Conservation (phyloP, 106 monocot species). For the Dioscorea alata region DNA sequence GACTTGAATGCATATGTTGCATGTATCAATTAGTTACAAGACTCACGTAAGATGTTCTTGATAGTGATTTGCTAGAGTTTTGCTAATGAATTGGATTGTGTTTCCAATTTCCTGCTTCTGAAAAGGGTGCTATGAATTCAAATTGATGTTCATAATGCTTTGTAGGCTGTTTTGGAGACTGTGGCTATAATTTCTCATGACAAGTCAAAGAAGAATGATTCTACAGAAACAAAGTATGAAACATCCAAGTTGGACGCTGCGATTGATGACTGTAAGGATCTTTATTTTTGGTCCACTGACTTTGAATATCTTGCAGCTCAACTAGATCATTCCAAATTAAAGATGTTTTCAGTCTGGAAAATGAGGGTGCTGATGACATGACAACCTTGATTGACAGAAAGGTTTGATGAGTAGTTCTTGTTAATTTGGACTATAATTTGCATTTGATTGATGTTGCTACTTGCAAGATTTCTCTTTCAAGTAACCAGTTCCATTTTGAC, state of each 20-base stretch:
- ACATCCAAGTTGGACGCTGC: background rate
- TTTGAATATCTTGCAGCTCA: conserved; percentile 34
- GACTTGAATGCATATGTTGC: no score
- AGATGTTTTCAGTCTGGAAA: conserved; percentile 75
- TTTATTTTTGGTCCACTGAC: background rate
- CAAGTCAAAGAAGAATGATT: conserved; percentile 81
- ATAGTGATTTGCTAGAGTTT: no score
- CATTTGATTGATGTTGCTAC: no score
- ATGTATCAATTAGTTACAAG: no score
- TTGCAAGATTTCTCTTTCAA: no score
- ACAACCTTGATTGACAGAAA: conserved; percentile 91
- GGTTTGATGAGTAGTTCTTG: conserved; percentile 28
- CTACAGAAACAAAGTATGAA: conserved; percentile 53
- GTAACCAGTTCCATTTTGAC: no score
- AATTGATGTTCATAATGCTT: conserved; percentile 8
- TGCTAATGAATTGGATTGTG: no score
- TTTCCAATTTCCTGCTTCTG: no score
- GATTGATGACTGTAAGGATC: background rate
- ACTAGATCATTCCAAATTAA: conserved; percentile 75
- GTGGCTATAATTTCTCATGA: conserved; percentile 93
- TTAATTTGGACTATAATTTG: background rate
- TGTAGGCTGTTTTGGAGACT: conserved; percentile 87
- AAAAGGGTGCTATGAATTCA: no score
- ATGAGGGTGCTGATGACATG: conserved; percentile 83
- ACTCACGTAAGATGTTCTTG: no score